Base-by-base conservation (phyloP, 2,329 filamentous ascomycete genomes). In the Calonectria hongkongensis region DNA sequence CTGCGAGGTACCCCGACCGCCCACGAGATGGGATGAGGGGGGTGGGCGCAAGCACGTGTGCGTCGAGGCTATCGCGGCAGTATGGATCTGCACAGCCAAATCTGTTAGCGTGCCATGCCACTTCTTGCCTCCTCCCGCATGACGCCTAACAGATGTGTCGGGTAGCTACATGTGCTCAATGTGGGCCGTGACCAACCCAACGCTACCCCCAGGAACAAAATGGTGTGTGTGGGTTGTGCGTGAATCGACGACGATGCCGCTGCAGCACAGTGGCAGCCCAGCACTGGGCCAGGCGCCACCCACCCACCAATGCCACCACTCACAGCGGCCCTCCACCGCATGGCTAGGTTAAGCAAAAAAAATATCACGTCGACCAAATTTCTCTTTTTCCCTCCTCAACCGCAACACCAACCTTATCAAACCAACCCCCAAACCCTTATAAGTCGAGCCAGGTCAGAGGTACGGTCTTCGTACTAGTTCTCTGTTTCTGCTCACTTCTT, bases 401-500 rank as follows among this genome's bases (percentile, higher is more conserved):
- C 83, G 85, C 86, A 85, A 84, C 82, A 83, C 86, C 86, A 88
- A 85, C 84, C 84, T 87, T 88, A 87, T 87, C 83, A 86, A 85
- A 82, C 81, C 81, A 80, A 79, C 79, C 83, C 82, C 84, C 81
- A 83, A 84, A 81, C 83, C 82, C 84, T 80, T 81, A 83, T 85
- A 85, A 84, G 84, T 85, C 84, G 83, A 85, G 82, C 81, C 83
- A 86, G 86, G 87, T 87, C 87, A 87, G 88, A 87, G 89, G 88
- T 89, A 87, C 89, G 88, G 86, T 87, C 85, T 83, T 88, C 87
- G 88, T 89, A 86, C 88, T 88, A 86, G 83, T 86, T 89, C 87
- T 89, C 88, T 91, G 89, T 89, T 88, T 89, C 89, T 87, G 85
- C 86, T 87, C 87, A 85, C 85, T 86, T 88, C 86, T 86, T 82